These are phyloP conservation scores for Naganishia randhawae DNA, from an alignment of 768 basidiomycete genomes.

Conservation along the genomic window DNA sequence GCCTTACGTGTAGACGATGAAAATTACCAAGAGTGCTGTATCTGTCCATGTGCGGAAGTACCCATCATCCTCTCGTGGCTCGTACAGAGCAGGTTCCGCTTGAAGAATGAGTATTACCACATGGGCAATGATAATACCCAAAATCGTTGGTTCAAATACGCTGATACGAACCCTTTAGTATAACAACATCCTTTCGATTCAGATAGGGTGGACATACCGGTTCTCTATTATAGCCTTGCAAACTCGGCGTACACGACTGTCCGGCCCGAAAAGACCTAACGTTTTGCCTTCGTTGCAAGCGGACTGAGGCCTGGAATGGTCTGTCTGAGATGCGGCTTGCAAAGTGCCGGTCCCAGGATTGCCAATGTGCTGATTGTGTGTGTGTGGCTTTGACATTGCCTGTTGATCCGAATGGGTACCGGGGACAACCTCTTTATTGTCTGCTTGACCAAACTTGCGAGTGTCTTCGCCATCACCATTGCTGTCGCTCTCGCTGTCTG, in stretches of 20 bases:
- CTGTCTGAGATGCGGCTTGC: not conserved
- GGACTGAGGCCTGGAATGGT: not conserved
- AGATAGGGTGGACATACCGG: not conserved
- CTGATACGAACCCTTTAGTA: conserved; percentile 51
- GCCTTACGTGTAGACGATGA: conserved; percentile 78
- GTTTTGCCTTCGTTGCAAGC: conserved; percentile 6
- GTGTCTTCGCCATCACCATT: not conserved
- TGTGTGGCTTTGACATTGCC: not conserved
- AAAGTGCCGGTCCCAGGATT: not conserved
- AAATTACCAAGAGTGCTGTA: conserved; percentile 74
- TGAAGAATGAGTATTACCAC: conserved; percentile 78
- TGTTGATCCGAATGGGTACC: not conserved
- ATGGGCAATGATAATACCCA: conserved; percentile 77
- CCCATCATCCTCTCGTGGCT: conserved; percentile 52
- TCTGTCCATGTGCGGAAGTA: conserved; percentile 92
- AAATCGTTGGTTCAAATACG: conserved; percentile 80
- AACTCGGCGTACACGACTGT: not conserved
- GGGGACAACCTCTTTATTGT: not conserved
- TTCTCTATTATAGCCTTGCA: conserved; percentile 1
- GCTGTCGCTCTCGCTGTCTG: conserved; percentile 11
- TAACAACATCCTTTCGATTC: not conserved
- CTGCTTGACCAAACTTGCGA: not conserved
- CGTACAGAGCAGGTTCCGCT: conserved; percentile 59
- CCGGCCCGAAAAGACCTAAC: conserved; percentile 2
- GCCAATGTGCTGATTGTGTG: not conserved